Percentiles rank a stretch among this genome's conserved stretches.
Conservation (phyloP, 2,329 filamentous ascomycete species). For the Aspergillus candidus region DNA sequence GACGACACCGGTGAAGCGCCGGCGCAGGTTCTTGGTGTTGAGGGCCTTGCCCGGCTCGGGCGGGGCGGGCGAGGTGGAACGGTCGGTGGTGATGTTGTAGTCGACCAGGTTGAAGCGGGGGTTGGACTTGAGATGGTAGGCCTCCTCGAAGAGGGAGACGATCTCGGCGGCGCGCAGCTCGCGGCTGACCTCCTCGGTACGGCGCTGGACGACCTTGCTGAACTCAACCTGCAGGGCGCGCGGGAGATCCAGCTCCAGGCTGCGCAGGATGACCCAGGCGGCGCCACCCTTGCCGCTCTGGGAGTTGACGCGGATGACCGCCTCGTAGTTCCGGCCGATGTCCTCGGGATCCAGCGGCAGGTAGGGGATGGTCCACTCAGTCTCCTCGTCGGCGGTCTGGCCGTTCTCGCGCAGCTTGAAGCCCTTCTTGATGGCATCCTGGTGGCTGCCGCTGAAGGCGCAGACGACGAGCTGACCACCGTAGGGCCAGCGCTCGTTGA, state of each 20-base stretch:
- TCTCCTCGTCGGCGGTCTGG: conserved; percentile 52
- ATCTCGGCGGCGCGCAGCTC: conserved; percentile 84
- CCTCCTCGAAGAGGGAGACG: conserved; percentile 76
- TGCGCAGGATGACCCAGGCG: conserved; percentile 86
- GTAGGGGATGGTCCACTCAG: conserved; percentile 80
- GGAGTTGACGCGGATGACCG: conserved; percentile 95
- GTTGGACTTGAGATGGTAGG: conserved; percentile 78
- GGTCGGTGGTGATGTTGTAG: conserved; percentile 83
- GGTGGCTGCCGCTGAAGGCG: conserved; percentile 86
- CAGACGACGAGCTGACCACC: conserved; percentile 87
- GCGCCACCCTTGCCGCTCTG: conserved; percentile 92
- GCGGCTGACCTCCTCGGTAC: conserved; percentile 71
- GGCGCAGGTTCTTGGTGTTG: conserved; percentile 70
- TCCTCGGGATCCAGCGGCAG: conserved; percentile 88
- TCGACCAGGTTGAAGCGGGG: conserved; percentile 82
- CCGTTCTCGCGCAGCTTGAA: conserved; percentile 59
- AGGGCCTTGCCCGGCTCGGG: conserved; percentile 63
- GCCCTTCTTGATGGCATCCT: conserved; percentile 94
- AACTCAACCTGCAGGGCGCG: conserved; percentile 90
- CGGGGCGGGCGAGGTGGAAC: conserved; percentile 67
- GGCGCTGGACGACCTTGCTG: conserved; percentile 74
- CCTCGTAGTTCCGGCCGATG: conserved; percentile 95
- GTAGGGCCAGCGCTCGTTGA: conserved; percentile 85
- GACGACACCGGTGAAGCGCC: conserved; percentile 79
- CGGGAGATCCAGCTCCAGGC: conserved; percentile 85